phyloP scores from a whole-genome alignment of 2,329 filamentous ascomycete genomes.

The Chrysoporthe puriensis region DNA sequence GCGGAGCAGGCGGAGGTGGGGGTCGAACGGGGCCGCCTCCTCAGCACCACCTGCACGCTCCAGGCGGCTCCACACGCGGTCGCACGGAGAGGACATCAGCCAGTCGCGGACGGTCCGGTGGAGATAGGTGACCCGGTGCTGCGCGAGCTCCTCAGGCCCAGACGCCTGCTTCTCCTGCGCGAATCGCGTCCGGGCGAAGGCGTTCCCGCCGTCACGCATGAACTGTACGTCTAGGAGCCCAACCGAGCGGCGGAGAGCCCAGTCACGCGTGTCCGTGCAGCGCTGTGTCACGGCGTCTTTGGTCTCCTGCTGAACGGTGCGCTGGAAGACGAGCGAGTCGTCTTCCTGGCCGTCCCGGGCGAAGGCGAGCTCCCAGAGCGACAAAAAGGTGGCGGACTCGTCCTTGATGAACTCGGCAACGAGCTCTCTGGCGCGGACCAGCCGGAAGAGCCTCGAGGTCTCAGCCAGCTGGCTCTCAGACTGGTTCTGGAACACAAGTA shows the following conservation, averaged over 20 bases:
- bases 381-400: conserved; percentile 37
- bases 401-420: conserved; percentile 40
- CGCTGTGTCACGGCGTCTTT: conserved; percentile 28
- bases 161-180: conserved; percentile 6
- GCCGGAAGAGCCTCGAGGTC: conserved; percentile 36
- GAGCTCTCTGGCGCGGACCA: conserved; percentile 38
- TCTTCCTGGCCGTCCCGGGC: conserved; percentile 31
- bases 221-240: conserved; percentile 19
- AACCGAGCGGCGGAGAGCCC: conserved; percentile 19
- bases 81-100: conserved; percentile 32
- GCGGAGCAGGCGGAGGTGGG: conserved; percentile 39
- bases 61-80: conserved; percentile 32
- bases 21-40: conserved; percentile 33
- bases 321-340: conserved; percentile 29
- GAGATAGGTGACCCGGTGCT: conserved; percentile 38
- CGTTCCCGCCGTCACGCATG: conserved; percentile 1
- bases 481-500: conserved; percentile 38
- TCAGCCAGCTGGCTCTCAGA: conserved; percentile 27
- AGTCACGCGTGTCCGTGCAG: conserved; percentile 13
- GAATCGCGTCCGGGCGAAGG: conserved; percentile 1
- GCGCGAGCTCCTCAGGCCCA: conserved; percentile 10
- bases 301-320: conserved; percentile 31
- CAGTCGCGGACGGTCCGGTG: conserved; percentile 42
- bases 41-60: neutral
- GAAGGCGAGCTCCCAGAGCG: conserved; percentile 41